phyloP scores from a whole-genome alignment of 768 basidiomycete genomes.

The Imleria badia region DNA sequence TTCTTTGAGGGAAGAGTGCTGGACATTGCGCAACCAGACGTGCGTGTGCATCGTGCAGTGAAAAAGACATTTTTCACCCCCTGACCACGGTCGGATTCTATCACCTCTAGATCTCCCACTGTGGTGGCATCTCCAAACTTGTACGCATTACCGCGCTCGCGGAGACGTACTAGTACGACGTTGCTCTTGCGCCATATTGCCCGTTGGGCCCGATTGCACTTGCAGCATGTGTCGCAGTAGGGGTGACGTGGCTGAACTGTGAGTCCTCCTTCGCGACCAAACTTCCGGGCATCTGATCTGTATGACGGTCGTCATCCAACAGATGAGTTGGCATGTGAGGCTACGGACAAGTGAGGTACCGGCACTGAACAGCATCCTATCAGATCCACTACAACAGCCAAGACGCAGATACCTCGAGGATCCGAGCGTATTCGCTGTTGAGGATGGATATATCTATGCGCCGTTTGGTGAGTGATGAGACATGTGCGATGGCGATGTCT shows the following conservation, averaged over 20 bases:
- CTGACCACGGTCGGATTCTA: background rate
- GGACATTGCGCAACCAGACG: conserved; percentile 71
- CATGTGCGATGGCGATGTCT: background rate
- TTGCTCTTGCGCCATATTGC: conserved; percentile 71
- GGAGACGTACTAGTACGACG: conserved; percentile 71
- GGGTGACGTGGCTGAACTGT: conserved; percentile 59
- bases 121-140: conserved; percentile 60
- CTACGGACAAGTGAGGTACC: background rate
- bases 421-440: conserved; percentile 51
- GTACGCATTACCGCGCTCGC: conserved; percentile 43
- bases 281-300: too few relatives aligned
- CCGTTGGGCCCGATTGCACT: conserved; percentile 71
- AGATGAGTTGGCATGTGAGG: conserved; percentile 60
- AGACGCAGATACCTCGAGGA: conserved; percentile 58
- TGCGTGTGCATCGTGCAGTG: conserved; percentile 27
- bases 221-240: conserved; percentile 69
- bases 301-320: conserved; percentile 54
- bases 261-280: conserved; percentile 16
- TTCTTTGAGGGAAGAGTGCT: conserved; percentile 64
- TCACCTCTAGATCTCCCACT: conserved; percentile 47
- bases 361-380: background rate
- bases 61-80: background rate
- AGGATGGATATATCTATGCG: conserved; percentile 49
- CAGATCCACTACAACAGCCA: conserved; percentile 66
- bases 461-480: conserved; percentile 35